Conservation (phyloP, 495 filamentous ascomycete genomes). For the Daldinia loculata region DNA sequence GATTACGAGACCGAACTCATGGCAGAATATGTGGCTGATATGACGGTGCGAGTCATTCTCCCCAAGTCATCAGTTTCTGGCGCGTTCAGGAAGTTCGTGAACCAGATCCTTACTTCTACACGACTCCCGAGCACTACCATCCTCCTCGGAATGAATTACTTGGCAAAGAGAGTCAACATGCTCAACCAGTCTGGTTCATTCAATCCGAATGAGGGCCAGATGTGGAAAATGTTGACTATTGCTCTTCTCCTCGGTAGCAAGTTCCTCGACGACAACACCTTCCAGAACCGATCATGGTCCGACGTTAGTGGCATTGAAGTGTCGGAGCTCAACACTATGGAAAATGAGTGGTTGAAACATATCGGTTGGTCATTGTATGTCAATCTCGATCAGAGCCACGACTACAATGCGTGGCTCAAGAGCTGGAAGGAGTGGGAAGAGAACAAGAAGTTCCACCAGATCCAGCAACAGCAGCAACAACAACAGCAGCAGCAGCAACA, state of each 20-base stretch:
- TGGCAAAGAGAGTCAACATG: slow-evolving; percentile 82
- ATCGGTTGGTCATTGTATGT: slow-evolving; percentile 91
- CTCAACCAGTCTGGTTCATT: slow-evolving; percentile 67
- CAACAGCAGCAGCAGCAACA: slow-evolving; percentile 27
- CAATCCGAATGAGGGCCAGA: slow-evolving; percentile 71
- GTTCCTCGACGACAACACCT: slow-evolving; percentile 98
- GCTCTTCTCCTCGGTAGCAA: slow-evolving; percentile 93
- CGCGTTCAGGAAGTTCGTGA: slow-evolving; percentile 93
- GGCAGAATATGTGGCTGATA: slow-evolving; percentile 96
- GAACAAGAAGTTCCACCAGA: slow-evolving; percentile 65
- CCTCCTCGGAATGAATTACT: slow-evolving; percentile 88
- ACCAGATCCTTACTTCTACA: slow-evolving; percentile 91
- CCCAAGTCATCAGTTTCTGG: slow-evolving; percentile 71
- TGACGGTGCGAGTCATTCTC: slow-evolving; percentile 82
- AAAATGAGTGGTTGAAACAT: slow-evolving; percentile 88
- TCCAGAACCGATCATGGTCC: slow-evolving; percentile 98
- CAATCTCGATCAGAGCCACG: slow-evolving; percentile 80
- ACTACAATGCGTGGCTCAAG: slow-evolving; percentile 81
- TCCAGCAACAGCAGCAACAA: slow-evolving; percentile 48
- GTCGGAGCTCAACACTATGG: slow-evolving; percentile 84
- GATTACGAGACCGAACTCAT: slow-evolving; percentile 99
- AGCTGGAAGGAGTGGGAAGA: slow-evolving; percentile 85
- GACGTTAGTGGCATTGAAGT: slow-evolving; percentile 96
- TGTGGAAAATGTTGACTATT: slow-evolving; percentile 92
- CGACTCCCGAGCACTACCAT: slow-evolving; percentile 96